phyloP scores from a whole-genome alignment of 805 yeast species.

The Candida sakaeoensis region DNA sequence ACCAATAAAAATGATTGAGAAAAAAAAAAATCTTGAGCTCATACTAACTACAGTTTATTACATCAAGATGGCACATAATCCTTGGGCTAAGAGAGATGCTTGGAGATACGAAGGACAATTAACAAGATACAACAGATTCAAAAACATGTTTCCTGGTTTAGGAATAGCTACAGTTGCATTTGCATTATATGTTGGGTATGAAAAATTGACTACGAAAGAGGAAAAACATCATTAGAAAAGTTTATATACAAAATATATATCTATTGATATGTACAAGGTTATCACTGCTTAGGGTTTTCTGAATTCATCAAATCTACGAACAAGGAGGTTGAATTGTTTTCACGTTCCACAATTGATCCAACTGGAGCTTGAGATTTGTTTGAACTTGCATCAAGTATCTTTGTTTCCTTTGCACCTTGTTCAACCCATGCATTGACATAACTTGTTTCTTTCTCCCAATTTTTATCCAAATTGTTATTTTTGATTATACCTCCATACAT shows the following conservation, averaged over 20 bases:
- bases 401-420: conserved; percentile 45
- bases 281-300: conserved; percentile 2
- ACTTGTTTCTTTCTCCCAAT: conserved; percentile 67
- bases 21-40: not conserved
- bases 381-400: conserved; percentile 46
- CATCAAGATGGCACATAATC: conserved; percentile 22
- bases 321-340: conserved; percentile 12
- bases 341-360: conserved; percentile 17
- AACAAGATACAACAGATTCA: conserved; percentile 64
- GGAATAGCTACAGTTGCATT: conserved; percentile 78
- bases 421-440: conserved; percentile 62
- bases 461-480: conserved; percentile 58
- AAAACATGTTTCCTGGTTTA: conserved; percentile 74
- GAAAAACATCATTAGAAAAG: conserved; percentile 24
- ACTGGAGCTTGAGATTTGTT: conserved; percentile 21
- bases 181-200: conserved; percentile 58
- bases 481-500: conserved; percentile 82
- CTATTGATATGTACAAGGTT: conserved; percentile 1
- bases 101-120: conserved; percentile 89
- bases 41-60: not conserved
- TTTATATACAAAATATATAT: conserved; percentile 14
- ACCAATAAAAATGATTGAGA: conserved; percentile 6
- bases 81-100: conserved; percentile 71
- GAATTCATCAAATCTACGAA: conserved; percentile 14
- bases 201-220: conserved; percentile 45